Evolutionary conservation across 2,329 filamentous ascomycete genomes (phyloP).

Genomic region (Cercospora beticola): DNA sequence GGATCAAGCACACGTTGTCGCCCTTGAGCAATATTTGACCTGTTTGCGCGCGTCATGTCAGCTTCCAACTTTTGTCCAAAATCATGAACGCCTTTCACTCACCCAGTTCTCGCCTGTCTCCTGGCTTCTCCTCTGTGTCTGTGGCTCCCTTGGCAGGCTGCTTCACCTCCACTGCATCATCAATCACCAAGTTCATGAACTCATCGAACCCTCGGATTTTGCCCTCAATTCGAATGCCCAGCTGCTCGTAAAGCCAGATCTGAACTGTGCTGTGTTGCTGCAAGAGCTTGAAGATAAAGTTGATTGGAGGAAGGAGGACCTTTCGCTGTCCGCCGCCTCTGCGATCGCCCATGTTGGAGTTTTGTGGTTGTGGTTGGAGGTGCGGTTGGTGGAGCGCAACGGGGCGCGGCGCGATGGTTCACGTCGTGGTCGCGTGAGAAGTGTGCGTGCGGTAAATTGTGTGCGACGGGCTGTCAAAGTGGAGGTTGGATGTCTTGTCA

Average conservation of each 20-base stretch:
- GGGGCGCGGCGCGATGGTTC: background rate
- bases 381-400: background rate
- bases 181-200: constrained; percentile 98
- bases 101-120: constrained; percentile 19
- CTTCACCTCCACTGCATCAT: constrained; percentile 91
- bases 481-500: background rate
- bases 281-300: constrained; percentile 92
- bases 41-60: constrained; percentile 38
- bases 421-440: background rate
- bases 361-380: background rate
- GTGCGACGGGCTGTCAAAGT: background rate
- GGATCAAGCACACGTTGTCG: constrained; percentile 83
- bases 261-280: constrained; percentile 80
- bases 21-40: constrained; percentile 85
- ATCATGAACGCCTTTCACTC: background rate
- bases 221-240: constrained; percentile 90
- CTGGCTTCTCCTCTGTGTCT: constrained; percentile 23
- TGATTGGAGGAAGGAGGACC: constrained; percentile 74
- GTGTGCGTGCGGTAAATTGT: background rate
- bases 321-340: constrained; percentile 56
- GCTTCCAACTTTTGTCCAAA: background rate
- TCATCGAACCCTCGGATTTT: constrained; percentile 98
- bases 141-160: constrained; percentile 24
- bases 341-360: constrained; percentile 52
- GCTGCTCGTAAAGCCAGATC: constrained; percentile 96